These are phyloP conservation scores for Erythrophleum fordii DNA, from an alignment of 306 rosid species.

Conservation along the genomic window DNA sequence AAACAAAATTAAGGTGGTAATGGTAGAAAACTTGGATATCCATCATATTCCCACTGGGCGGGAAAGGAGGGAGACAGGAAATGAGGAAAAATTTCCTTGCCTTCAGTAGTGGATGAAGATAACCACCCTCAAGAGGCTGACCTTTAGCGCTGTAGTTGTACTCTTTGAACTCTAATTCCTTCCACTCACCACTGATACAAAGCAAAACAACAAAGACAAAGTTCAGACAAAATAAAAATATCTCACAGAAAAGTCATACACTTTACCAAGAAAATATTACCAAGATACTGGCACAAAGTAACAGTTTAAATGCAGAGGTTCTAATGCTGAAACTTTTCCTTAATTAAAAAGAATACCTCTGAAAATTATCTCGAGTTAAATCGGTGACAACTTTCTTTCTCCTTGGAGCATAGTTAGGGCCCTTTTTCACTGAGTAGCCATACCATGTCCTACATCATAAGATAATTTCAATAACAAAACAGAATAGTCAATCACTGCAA, in stretches of 20 bases:
- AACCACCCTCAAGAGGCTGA: slow-evolving; percentile 81
- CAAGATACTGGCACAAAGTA: neutral
- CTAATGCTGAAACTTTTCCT: neutral
- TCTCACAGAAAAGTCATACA: slow-evolving; percentile 28
- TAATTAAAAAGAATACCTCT: slow-evolving; percentile 55
- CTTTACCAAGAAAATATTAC: neutral
- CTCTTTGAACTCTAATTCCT: slow-evolving; percentile 77
- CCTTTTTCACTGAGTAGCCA: slow-evolving; percentile 69
- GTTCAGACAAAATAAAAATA: slow-evolving; percentile 32
- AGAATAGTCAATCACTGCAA: slow-evolving; percentile 13
- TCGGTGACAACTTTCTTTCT: slow-evolving; percentile 79
- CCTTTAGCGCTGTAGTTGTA: slow-evolving; percentile 89
- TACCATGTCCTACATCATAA: slow-evolving; percentile 69
- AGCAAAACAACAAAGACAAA: slow-evolving; percentile 16
- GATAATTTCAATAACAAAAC: slow-evolving; percentile 20
- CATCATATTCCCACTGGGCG: neutral
- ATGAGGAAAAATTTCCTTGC: slow-evolving; percentile 48
- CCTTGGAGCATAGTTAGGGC: slow-evolving; percentile 81
- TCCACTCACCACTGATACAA: slow-evolving; percentile 82
- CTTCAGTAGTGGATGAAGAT: slow-evolving; percentile 95
- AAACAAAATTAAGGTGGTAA: neutral
- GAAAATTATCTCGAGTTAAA: slow-evolving; percentile 79
- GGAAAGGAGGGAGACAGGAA: slow-evolving; percentile 17
- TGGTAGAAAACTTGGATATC: neutral
- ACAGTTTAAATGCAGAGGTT: slow-evolving; percentile 6